A percentile compares a stretch with the other conserved stretches of the same genome.
Conservation (phyloP, 371 early-diverging fungal species). For the Lichtheimia ramosa region DNA sequence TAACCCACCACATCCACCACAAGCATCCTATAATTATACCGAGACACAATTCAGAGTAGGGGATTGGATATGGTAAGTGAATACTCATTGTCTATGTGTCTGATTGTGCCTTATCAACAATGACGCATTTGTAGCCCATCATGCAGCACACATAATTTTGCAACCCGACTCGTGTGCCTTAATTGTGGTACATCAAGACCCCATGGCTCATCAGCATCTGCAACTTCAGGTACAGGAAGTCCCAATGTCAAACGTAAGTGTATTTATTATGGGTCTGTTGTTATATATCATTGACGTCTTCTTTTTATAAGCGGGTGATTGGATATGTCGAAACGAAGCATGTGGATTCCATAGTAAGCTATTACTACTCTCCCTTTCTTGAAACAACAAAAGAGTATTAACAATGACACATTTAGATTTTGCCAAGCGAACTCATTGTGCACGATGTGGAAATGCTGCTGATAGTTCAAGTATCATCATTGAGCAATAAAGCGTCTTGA, state of each 20-base stretch:
- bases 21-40: not conserved
- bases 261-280: not conserved
- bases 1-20: constrained; percentile 20
- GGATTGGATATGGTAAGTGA: constrained; percentile 61
- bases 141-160: constrained; percentile 65
- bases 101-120: not conserved
- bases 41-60: constrained; percentile 55
- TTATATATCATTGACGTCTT: not conserved
- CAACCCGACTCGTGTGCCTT: constrained; percentile 61
- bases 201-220: not conserved
- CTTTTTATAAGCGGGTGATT: constrained; percentile 10
- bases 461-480: not conserved
- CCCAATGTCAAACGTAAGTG: constrained; percentile 17
- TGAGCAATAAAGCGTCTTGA: no score
- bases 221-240: not conserved
- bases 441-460: constrained; percentile 4
- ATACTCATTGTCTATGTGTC: not conserved
- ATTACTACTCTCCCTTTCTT: not conserved
- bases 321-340: constrained; percentile 17
- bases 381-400: not conserved
- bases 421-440: constrained; percentile 17
- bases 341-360: constrained; percentile 15
- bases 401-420: constrained; percentile 2
- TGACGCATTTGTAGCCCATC: constrained; percentile 33
- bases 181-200: constrained; percentile 42